A percentile compares a stretch with the other conserved stretches of the same genome.
phyloP scores from a whole-genome alignment of 345 rosid genomes.

The Dipteronia dyeriana region DNA sequence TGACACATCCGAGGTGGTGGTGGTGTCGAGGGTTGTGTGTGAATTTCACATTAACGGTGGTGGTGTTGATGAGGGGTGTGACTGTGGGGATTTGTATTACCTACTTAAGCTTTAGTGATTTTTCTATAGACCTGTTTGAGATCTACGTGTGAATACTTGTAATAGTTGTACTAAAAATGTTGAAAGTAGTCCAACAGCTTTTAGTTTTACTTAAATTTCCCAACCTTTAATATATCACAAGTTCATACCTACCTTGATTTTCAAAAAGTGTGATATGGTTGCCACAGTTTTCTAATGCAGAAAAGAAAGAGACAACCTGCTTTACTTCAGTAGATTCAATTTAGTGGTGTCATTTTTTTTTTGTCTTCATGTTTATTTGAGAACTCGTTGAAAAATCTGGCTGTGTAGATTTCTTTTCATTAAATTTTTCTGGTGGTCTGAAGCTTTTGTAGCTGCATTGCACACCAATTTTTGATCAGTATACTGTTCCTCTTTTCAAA shows the following conservation, averaged over 20 bases:
- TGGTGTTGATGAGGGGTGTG: neutral
- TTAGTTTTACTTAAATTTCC: neutral
- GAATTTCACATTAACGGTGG: neutral
- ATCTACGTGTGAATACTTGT: neutral
- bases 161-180: neutral
- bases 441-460: neutral
- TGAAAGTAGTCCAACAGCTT: neutral
- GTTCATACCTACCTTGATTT: conserved; percentile 1
- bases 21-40: neutral
- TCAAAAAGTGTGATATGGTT: neutral
- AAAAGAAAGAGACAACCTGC: neutral
- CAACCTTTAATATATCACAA: neutral
- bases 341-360: neutral
- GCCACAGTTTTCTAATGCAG: neutral
- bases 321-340: neutral
- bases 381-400: neutral
- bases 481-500: neutral
- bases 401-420: neutral
- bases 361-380: neutral
- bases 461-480: neutral
- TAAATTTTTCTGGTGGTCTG: neutral
- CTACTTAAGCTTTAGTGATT: neutral
- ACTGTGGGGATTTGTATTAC: neutral
- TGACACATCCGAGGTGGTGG: neutral
- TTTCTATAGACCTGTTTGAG: neutral